Evolutionary conservation across 78 protist species (phyloP), one percentile per base, ranked within the genome.

Genomic region (Polysphondylium violaceum): DNA sequence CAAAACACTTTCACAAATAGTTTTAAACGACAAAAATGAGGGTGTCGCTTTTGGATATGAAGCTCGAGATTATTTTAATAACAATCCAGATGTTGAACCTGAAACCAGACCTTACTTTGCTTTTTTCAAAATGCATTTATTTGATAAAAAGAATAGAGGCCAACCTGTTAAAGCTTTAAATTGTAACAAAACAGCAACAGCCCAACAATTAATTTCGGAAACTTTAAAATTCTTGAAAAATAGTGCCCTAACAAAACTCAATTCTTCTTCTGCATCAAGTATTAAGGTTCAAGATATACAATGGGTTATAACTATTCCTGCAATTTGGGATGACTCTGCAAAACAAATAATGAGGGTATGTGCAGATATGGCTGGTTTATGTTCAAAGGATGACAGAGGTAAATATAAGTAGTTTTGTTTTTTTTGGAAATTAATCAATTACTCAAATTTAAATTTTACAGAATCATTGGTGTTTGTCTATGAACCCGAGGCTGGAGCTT

Each of bases 341-440:
- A 65, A 65, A 65, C 73, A 65, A 3, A 36, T 38, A 31, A 65
- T 65, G 73, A 31, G 73, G n/a, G n/a, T 7, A 14, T 65, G 73
- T 65, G 73, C 73, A 1, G 35, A 36, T 16, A 21, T 1, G 1
- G 73, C 73, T 0, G 73, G 73, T 0, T 21, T 65, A 27, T 65
- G 73, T 65, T 36, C 73, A 36, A 65, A 65, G 36, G 73, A 65
- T 65, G 73, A 65, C 21, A 65, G 21, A 64, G 72, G 72, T 36
- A 64, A 35, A 7, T 64, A n/a, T n/a, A n/a, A n/a, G n/a, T n/a
- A n/a, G n/a, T n/a, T n/a, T n/a, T 4, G 19, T 19, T 59, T 19
- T 4, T 59, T 59, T 17, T 12, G 17, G 21, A 25, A 23, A 17
- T 25, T 19, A 9, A 59, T 21, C 11, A 11, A 17, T 17, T 17